Base-by-base conservation (phyloP, 2,329 filamentous ascomycete species). In the Epichloe gansuensis region DNA sequence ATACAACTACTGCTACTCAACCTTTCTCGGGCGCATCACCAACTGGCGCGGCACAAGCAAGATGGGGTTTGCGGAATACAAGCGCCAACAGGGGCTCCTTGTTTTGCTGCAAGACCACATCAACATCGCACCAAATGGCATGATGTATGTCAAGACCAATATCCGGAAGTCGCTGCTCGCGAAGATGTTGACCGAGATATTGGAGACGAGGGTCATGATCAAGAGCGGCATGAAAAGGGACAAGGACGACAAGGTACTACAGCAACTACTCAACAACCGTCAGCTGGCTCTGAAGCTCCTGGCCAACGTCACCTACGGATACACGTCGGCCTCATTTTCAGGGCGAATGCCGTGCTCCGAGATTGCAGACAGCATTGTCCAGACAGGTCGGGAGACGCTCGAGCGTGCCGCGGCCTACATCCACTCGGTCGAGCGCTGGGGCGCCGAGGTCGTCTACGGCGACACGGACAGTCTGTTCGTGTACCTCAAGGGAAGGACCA, bases 1-100 rank as follows among this genome's bases (percentile, higher is more conserved):
- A 0, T 97, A 98, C 72, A 98, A 98, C 62, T 93, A 96, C 64
- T 98, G 93, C 70, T 98, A 98, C 64, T 97, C 93, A 0, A 98
- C 93, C 0, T 98, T 90, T 59, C 75, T 97, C 0, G 93, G 93
- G 0, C 81, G 93, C 34, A 82, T 95, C 40, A 80, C 82, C 31
- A 81, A 82, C 59, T 96, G 91, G 91, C 81, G 89, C n/a, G 90
- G 89, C 2, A 82, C 79, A 34, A 90, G 89, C 71, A 95, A 97
- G 69, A 89, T 98, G 85, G 93, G 93, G 0, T 95, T 97, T 64
- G 82, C 82, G 31, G 85, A 95, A 55, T 97, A 94, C 68, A 76
- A 84, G 56, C 81, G 93, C 25, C 81, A 90, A 57, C 75, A 82
- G 36, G 78, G 85, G 15, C 70, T 97, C 1, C 71, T 96, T 2